Evolutionary conservation across 805 yeast genomes (phyloP).

Genomic region (Saturnispora ahearnii): DNA sequence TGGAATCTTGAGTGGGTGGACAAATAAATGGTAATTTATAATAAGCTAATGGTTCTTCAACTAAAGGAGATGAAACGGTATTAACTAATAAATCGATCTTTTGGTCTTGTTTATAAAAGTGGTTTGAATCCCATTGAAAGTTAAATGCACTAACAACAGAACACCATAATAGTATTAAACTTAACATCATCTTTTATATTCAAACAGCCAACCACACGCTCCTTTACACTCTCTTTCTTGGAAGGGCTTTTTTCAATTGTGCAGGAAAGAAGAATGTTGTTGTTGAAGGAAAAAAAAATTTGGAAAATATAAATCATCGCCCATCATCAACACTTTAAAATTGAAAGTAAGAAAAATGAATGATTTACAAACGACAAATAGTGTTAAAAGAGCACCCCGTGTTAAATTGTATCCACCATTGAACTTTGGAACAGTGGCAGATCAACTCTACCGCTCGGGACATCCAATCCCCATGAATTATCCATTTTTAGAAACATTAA

Average conservation of each 20-base stretch:
- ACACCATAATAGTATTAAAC: background rate
- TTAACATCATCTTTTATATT: background rate
- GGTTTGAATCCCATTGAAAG: constrained; percentile 28
- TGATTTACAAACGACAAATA: background rate
- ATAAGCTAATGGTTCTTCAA: constrained; percentile 69
- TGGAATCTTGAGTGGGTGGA: constrained; percentile 47
- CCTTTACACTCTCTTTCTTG: background rate
- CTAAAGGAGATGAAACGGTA: constrained; percentile 68
- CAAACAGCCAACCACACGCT: too few species aligned
- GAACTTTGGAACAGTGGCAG: constrained; percentile 82
- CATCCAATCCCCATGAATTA: constrained; percentile 86
- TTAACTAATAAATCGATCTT: constrained; percentile 62
- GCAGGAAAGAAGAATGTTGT: too few species aligned
- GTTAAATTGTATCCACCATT: constrained; percentile 70
- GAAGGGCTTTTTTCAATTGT: too few species aligned
- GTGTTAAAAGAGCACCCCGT: background rate
- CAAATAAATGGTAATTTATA: constrained; percentile 76
- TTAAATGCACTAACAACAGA: constrained; percentile 8
- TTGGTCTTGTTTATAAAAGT: constrained; percentile 41
- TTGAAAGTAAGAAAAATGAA: background rate
- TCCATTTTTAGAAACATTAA: constrained; percentile 62
- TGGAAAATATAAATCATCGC: too few species aligned
- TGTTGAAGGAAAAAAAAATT: too few species aligned
- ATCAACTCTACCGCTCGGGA: constrained; percentile 82
- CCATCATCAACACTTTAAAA: too few species aligned